Conservation (phyloP, 2,329 filamentous ascomycete species). For the Herpotrichia juniperi region DNA sequence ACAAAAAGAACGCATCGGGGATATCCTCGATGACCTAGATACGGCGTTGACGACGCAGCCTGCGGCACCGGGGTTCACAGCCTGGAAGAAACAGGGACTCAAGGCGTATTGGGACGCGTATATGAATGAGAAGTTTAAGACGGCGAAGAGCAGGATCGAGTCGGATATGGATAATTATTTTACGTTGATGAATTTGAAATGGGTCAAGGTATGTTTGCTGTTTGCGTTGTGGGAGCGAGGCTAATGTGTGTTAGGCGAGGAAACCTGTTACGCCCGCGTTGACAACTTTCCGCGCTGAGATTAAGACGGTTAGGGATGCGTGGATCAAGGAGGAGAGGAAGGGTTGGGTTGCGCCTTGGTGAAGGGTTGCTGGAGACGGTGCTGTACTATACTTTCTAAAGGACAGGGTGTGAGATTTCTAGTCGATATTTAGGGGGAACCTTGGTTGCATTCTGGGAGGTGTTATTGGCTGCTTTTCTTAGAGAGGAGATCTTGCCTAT, state of each 20-base stretch:
- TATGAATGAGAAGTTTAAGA: slow-evolving; percentile 9
- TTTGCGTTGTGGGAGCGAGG: no score
- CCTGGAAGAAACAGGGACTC: slow-evolving; percentile 10
- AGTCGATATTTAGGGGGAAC: no score
- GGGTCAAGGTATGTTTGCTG: neutral
- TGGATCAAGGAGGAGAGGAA: neutral
- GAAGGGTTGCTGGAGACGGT: no score
- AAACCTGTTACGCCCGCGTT: neutral
- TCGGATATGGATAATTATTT: neutral
- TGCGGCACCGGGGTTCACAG: neutral
- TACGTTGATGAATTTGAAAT: neutral
- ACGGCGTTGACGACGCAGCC: slow-evolving; percentile 5
- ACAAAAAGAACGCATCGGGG: slow-evolving; percentile 14
- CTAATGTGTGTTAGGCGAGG: no score
- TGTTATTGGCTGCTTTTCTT: no score
- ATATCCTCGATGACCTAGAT: slow-evolving; percentile 9
- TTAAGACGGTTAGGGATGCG: neutral
- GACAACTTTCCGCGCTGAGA: neutral
- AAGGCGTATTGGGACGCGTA: slow-evolving; percentile 7
- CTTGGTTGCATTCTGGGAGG: no score
- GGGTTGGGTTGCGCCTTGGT: neutral
- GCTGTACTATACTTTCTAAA: no score
- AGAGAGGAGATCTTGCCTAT: no score
- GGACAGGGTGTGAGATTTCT: no score
- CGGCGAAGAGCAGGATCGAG: neutral